Conservation (phyloP, 108 stramenopile species). For the Pseudonitzschia multistriata region DNA sequence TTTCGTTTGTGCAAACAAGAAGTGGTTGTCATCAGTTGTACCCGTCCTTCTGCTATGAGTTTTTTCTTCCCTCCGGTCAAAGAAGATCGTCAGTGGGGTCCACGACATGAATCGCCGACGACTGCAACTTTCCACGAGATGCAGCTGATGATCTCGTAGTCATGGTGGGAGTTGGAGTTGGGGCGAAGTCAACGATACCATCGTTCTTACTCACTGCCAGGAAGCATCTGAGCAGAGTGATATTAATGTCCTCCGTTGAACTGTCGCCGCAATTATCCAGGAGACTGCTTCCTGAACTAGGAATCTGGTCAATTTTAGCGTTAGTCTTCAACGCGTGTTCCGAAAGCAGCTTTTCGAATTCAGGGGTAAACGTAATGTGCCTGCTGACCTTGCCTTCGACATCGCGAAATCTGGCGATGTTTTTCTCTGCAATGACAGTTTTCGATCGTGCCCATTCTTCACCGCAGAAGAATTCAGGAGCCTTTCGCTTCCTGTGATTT, state of each 20-base stretch:
- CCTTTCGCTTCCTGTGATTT: constrained; percentile 52
- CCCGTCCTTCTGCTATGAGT: background rate
- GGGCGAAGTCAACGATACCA: constrained; percentile 1
- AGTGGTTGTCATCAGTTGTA: background rate
- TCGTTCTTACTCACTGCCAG: constrained; percentile 10
- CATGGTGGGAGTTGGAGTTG: background rate
- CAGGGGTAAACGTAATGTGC: constrained; percentile 62
- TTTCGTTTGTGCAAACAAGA: background rate
- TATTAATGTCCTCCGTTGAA: constrained; percentile 11
- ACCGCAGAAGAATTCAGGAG: constrained; percentile 53
- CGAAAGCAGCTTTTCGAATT: constrained; percentile 57
- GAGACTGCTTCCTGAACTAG: constrained; percentile 23
- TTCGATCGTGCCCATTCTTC: constrained; percentile 64
- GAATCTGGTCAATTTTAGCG: constrained; percentile 36
- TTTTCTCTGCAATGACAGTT: constrained; percentile 47
- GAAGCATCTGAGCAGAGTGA: constrained; percentile 11
- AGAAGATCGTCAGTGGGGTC: constrained; percentile 13
- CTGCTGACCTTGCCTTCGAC: constrained; percentile 63
- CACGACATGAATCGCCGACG: constrained; percentile 13
- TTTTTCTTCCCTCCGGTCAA: background rate
- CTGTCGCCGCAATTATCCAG: constrained; percentile 6
- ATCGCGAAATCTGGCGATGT: constrained; percentile 42
- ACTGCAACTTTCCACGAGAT: constrained; percentile 15
- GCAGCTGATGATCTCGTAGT: constrained; percentile 16
- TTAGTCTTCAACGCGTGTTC: constrained; percentile 44